Percentiles rank a stretch among this genome's conserved stretches.
Evolutionary conservation across 805 yeast species (phyloP).

Genomic region (Kodamaea lidongshanica): DNA sequence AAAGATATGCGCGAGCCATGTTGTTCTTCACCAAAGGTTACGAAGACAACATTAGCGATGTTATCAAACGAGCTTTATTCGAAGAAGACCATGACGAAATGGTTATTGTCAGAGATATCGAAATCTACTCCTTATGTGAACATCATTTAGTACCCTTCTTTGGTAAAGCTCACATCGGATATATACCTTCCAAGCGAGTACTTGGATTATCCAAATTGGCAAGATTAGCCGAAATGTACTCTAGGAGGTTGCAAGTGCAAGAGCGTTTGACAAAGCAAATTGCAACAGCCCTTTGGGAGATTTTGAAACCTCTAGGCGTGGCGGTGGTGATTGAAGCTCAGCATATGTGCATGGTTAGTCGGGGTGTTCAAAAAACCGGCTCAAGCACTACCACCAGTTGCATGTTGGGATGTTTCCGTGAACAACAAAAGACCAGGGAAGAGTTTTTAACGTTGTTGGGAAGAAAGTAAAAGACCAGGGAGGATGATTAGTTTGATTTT

Average conservation of each 20-base stretch:
- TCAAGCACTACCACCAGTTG: conserved; percentile 91
- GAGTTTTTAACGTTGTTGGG: conserved; percentile 83
- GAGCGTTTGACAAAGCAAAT: conserved; percentile 95
- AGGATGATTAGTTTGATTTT: neutral
- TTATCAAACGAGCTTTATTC: conserved; percentile 89
- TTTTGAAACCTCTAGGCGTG: conserved; percentile 90
- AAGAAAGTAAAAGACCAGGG: conserved; percentile 36
- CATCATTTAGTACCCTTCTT: conserved; percentile 97
- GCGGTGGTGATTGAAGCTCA: conserved; percentile 98
- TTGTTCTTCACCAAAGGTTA: conserved; percentile 93
- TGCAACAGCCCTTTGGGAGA: conserved; percentile 90
- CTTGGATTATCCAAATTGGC: conserved; percentile 91
- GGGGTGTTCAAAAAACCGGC: conserved; percentile 96
- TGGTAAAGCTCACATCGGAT: conserved; percentile 97
- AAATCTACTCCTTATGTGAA: conserved; percentile 87
- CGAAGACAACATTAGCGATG: conserved; percentile 88
- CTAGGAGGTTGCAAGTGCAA: conserved; percentile 95
- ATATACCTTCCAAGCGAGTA: conserved; percentile 90
- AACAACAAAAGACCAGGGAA: conserved; percentile 91
- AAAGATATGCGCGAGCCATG: conserved; percentile 95
- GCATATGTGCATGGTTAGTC: conserved; percentile 98
- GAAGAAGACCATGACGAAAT: conserved; percentile 98
- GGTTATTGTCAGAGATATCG: conserved; percentile 96
- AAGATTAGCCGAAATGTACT: conserved; percentile 92
- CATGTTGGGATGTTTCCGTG: conserved; percentile 94